These are phyloP conservation scores for Phoma herbarum DNA, from an alignment of 2,329 filamentous ascomycete species.

Conservation along the genomic window DNA sequence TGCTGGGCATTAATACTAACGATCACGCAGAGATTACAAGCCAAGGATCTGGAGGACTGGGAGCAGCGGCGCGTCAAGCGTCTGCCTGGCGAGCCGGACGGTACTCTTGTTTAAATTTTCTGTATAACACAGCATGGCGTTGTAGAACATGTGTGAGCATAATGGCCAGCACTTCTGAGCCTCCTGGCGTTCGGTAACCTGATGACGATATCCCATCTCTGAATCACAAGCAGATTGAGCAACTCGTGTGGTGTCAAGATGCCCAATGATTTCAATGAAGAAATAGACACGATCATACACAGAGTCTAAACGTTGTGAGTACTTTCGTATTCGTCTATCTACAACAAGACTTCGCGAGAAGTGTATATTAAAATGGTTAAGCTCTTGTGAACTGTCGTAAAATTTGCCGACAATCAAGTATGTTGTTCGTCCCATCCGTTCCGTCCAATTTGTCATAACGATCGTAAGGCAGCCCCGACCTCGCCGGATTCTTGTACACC, in stretches of 20 bases:
- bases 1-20: conserved; percentile 21
- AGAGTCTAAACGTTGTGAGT: background rate
- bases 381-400: conserved; percentile 19
- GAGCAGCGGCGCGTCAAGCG: conserved; percentile 94
- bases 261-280: too few species aligned
- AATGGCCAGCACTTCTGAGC: conserved; percentile 4
- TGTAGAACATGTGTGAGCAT: conserved; percentile 8
- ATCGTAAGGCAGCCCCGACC: conserved; percentile 15
- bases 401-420: conserved; percentile 12
- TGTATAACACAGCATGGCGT: conserved; percentile 8
- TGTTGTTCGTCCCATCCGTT: conserved; percentile 11
- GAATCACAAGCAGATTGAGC: background rate
- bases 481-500: background rate
- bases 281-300: background rate
- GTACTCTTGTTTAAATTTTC: conserved; percentile 64
- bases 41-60: conserved; percentile 94
- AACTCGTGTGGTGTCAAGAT: background rate
- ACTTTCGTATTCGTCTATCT: conserved; percentile 18
- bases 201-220: background rate
- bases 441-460: conserved; percentile 19
- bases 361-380: conserved; percentile 23
- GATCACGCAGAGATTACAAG: conserved; percentile 71
- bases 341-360: conserved; percentile 18
- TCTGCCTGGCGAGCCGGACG: conserved; percentile 88
- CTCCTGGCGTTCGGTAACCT: conserved; percentile 2